Conservation (phyloP, 345 rosid genomes). For the Boechera retrofracta region DNA sequence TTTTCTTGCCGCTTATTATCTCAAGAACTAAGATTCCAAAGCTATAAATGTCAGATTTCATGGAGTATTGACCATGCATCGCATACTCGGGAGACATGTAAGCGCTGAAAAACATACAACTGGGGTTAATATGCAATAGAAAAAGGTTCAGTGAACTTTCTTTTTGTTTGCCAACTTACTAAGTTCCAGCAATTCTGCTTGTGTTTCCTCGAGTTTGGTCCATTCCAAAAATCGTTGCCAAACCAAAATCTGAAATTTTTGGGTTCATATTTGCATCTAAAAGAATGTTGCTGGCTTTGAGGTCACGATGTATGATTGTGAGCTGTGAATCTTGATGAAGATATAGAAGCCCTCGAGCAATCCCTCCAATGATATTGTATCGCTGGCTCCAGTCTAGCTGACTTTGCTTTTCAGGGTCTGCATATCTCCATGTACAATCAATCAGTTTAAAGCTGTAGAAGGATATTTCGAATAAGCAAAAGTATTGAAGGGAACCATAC, state of each 20-base stretch:
- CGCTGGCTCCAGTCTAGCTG: slow-evolving; percentile 37
- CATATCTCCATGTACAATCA: slow-evolving; percentile 1
- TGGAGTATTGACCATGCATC: slow-evolving; percentile 38
- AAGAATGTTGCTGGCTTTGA: slow-evolving; percentile 45
- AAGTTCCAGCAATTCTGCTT: slow-evolving; percentile 42
- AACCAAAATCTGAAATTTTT: slow-evolving; percentile 46
- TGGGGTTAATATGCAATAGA: background rate
- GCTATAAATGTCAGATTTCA: slow-evolving; percentile 39
- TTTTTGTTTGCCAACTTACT: background rate
- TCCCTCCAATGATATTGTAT: slow-evolving; percentile 42
- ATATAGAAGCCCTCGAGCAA: slow-evolving; percentile 42
- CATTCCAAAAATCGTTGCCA: slow-evolving; percentile 33
- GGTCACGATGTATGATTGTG: slow-evolving; percentile 44
- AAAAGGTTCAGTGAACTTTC: too few species aligned
- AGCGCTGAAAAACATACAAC: slow-evolving; percentile 33
- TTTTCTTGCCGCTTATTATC: slow-evolving; percentile 41
- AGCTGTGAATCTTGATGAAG: slow-evolving; percentile 50
- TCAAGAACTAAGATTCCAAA: slow-evolving; percentile 43
- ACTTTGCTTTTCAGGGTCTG: slow-evolving; percentile 46
- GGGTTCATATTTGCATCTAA: slow-evolving; percentile 42
- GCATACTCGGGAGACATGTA: slow-evolving; percentile 47
- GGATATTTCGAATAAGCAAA: background rate
- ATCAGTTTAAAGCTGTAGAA: background rate
- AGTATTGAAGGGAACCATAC: slow-evolving; percentile 20
- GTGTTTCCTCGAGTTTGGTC: slow-evolving; percentile 44